Evolutionary conservation across 768 basidiomycete species (phyloP), one percentile per base, ranked within the genome.

Genomic region (Lactarius indigo): DNA sequence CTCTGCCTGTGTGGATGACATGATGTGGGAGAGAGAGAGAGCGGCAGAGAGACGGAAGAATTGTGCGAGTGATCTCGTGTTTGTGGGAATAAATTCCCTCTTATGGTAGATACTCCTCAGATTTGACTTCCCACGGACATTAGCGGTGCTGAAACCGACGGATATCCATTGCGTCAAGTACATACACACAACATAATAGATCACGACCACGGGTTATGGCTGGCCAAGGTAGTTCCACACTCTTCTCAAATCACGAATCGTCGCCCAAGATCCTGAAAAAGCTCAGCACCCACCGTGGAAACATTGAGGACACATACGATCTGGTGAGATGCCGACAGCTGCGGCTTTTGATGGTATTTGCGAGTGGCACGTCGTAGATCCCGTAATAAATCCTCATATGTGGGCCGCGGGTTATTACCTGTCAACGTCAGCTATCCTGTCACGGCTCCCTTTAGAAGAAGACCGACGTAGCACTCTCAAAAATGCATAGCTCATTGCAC

Each of bases 401-500:
- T 62, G 26, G 58, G 68, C 13, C 65, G 42, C 20, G 68, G 63
- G 18, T 66, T 71, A 23, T 44, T 17, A 33, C 35, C 70, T 71
- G 44, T 5, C 44, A 30, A 69, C 7, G 35, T 60, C 35, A 52
- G 55, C 8, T 12, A n/a, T 39, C 23, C 26, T 18, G 17, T 5
- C 20, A n/a, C 12, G 2, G 9, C 47, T 47, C 35, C 10, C 18
- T 39, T 23, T 17, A 50, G 10, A 39, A 28, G 12, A 33, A 30
- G 35, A 33, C 62, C 17, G 3, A 70, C 70, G 33, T 41, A 71
- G 41, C 33, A 50, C 68, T 35, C 33, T 71, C 55, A 71, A 35
- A 55, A 71, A 70, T 20, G 69, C 70, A 42, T 66, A 67, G 65
- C 70, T 71, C 70, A 71, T 71, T 28, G 70, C 70, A 35, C 70